Percentiles rank a stretch among this genome's conserved stretches.
phyloP scores from a whole-genome alignment of 2,329 filamentous ascomycete genomes.

The Diaporthe sp. region DNA sequence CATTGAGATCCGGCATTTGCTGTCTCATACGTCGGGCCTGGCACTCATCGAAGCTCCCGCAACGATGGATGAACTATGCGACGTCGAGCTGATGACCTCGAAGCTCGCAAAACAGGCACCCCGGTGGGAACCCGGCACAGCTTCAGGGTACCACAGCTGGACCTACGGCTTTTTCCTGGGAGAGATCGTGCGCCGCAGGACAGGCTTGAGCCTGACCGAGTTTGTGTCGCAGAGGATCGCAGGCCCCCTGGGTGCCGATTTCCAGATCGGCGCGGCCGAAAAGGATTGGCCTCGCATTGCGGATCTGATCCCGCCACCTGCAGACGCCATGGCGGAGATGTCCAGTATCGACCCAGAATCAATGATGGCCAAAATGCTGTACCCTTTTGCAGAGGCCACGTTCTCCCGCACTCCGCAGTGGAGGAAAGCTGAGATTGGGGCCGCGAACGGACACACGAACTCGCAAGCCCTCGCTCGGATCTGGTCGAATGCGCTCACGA shows the following conservation, averaged over 20 bases:
- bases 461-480: constrained; percentile 1
- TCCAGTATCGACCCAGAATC: background rate
- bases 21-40: background rate
- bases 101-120: constrained; percentile 7
- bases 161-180: constrained; percentile 4
- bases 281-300: constrained; percentile 14
- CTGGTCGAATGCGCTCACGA: constrained; percentile 12
- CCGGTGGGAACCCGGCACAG: constrained; percentile 2
- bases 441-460: constrained; percentile 7
- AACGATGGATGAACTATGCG: background rate
- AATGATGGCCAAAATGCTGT: constrained; percentile 7
- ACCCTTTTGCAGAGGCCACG: background rate
- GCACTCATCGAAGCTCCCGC: background rate
- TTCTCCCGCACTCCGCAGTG: background rate
- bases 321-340: background rate
- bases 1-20: constrained; percentile 16
- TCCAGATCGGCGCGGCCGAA: constrained; percentile 14
- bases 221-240: constrained; percentile 14
- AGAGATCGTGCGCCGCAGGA: background rate
- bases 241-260: background rate
- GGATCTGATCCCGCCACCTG: constrained; percentile 5
- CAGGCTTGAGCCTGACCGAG: constrained; percentile 8
- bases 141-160: constrained; percentile 5
- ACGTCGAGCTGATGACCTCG: background rate
- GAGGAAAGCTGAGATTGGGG: constrained; percentile 8